Evolutionary conservation across 1,284 basidiomycete species (phyloP).

Genomic region (Marasmius sp.): DNA sequence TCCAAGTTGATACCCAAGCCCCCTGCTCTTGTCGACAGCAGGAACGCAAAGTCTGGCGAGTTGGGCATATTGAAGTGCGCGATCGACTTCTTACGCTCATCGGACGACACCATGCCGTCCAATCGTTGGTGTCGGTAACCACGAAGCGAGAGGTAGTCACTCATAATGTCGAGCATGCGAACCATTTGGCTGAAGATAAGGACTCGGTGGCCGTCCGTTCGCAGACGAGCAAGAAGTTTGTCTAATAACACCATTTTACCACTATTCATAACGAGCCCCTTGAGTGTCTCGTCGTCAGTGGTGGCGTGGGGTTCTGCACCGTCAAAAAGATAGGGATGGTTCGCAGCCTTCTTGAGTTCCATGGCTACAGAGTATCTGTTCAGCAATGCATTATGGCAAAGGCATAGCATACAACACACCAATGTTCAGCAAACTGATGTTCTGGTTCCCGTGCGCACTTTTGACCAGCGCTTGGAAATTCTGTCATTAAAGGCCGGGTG

Average conservation of each 20-base stretch:
- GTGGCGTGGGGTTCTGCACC: slow-evolving; percentile 85
- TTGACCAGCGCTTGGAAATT: slow-evolving; percentile 94
- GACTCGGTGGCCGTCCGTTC: slow-evolving; percentile 92
- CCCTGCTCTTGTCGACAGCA: slow-evolving; percentile 95
- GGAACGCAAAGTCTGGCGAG: slow-evolving; percentile 95
- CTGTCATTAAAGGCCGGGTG: slow-evolving; percentile 32
- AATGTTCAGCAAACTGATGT: slow-evolving; percentile 93
- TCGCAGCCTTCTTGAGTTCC: slow-evolving; percentile 97
- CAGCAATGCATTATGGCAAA: slow-evolving; percentile 6
- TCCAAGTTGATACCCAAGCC: slow-evolving; percentile 98
- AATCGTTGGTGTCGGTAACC: slow-evolving; percentile 96
- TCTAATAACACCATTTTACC: slow-evolving; percentile 98
- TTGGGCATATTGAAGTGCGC: slow-evolving; percentile 96
- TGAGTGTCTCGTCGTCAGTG: slow-evolving; percentile 83
- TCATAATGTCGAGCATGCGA: slow-evolving; percentile 96
- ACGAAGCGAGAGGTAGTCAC: slow-evolving; percentile 91
- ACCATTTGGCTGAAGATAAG: slow-evolving; percentile 99
- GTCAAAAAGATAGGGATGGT: slow-evolving; percentile 98
- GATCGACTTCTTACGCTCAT: slow-evolving; percentile 89
- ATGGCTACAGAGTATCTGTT: slow-evolving; percentile 54
- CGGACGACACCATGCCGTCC: slow-evolving; percentile 94
- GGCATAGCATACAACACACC: slow-evolving; percentile 43
- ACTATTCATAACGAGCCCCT: slow-evolving; percentile 96
- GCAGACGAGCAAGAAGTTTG: slow-evolving; percentile 87
- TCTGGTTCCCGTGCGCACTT: slow-evolving; percentile 78